Evolutionary conservation across 164 flowering plant genomes (phyloP).

Genomic region (Buxus sempervirens): DNA sequence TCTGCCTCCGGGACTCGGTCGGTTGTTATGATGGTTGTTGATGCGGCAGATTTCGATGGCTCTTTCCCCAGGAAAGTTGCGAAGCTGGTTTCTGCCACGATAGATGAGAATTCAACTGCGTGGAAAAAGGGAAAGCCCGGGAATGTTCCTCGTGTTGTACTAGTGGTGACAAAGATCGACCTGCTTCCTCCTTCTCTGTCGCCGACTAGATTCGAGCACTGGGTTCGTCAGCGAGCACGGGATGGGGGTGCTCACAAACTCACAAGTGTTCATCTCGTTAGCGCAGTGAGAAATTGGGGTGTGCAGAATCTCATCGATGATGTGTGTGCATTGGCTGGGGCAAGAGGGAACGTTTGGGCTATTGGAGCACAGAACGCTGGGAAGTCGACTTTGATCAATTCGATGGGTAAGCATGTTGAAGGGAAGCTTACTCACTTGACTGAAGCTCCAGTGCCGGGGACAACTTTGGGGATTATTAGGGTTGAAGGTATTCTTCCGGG

Average conservation of each 20-base stretch:
- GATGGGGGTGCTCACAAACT: constrained; percentile 73
- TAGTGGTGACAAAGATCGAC: constrained; percentile 89
- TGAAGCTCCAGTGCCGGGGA: constrained; percentile 95
- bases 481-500: constrained; percentile 86
- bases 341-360: constrained; percentile 89
- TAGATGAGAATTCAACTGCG: constrained; percentile 61
- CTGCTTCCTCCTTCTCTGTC: constrained; percentile 56
- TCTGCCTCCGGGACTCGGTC: constrained; percentile 51
- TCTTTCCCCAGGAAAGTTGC: constrained; percentile 81
- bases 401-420: constrained; percentile 60
- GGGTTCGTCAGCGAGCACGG: constrained; percentile 82
- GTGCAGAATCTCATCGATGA: constrained; percentile 75
- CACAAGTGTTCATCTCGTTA: constrained; percentile 78
- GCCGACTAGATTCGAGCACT: constrained; percentile 75
- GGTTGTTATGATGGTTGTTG: constrained; percentile 83
- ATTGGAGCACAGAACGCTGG: constrained; percentile 96
- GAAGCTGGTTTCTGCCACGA: constrained; percentile 50
- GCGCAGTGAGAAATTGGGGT: constrained; percentile 85
- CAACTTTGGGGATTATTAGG: constrained; percentile 87
- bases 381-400: constrained; percentile 84
- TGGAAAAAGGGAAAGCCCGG: constrained; percentile 92
- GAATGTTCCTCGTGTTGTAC: constrained; percentile 78
- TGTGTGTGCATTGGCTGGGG: constrained; percentile 59
- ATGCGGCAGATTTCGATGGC: constrained; percentile 88
- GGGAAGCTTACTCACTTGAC: constrained; percentile 64